These are phyloP conservation scores for Cajanus cajan DNA, from an alignment of 306 rosid species.

Conservation along the genomic window DNA sequence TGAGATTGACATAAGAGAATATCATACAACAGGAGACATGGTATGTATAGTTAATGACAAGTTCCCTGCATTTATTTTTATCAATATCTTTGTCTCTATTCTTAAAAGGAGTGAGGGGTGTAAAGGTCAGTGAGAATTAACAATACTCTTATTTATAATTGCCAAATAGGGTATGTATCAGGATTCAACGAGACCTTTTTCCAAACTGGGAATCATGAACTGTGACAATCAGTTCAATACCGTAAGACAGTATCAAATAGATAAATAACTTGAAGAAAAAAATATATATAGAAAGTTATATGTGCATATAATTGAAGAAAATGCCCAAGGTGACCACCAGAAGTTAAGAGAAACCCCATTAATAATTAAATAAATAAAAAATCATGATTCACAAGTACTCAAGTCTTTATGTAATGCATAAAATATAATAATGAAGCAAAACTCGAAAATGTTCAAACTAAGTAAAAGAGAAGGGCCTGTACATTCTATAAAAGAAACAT, in stretches of 20 bases:
- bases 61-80: constrained; percentile 13
- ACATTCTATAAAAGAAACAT: not conserved
- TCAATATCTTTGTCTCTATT: not conserved
- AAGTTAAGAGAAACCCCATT: not conserved
- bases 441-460: not conserved
- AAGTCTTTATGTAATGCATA: constrained; percentile 1
- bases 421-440: not conserved
- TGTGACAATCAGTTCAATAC: not conserved
- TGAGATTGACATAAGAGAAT: not conserved
- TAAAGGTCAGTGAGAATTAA: not conserved
- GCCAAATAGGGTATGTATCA: not conserved
- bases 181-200: not conserved
- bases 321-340: not conserved
- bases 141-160: not conserved
- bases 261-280: not conserved
- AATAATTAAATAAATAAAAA: too few species aligned
- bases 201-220: not conserved
- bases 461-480: not conserved
- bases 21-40: not conserved
- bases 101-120: not conserved
- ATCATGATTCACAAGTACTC: too few species aligned
- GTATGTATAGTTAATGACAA: not conserved
- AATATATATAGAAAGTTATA: not conserved
- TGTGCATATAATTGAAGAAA: not conserved
- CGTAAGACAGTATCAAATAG: not conserved